phyloP scores from a whole-genome alignment of 176 grass and related monocot genomes.

The Musa beccarii region DNA sequence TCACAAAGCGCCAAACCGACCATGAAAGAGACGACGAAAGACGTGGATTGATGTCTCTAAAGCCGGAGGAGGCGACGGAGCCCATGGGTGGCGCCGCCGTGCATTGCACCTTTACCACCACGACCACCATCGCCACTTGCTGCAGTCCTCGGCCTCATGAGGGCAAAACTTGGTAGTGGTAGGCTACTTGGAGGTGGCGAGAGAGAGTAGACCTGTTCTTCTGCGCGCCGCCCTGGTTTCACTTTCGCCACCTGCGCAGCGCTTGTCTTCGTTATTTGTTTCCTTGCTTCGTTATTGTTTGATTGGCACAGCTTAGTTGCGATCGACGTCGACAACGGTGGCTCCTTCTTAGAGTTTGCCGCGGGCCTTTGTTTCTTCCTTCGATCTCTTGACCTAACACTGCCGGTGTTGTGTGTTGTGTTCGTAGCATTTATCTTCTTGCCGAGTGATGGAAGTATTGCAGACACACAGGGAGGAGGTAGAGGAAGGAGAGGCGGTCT shows the following conservation, averaged over 20 bases:
- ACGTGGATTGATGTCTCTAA: not conserved
- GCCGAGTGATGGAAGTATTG: not conserved
- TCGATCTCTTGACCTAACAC: not conserved
- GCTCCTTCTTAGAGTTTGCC: not conserved
- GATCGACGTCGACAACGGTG: not conserved
- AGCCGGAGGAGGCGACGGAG: not conserved
- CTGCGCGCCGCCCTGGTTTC: conserved; percentile 1
- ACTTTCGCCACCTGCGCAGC: not conserved
- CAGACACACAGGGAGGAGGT: conserved; percentile 19
- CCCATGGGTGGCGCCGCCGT: not conserved
- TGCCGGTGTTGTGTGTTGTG: not conserved
- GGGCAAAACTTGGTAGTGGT: conserved; percentile 51
- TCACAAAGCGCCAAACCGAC: not conserved
- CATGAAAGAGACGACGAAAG: no score
- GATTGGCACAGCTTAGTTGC: not conserved
- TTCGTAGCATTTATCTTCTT: not conserved
- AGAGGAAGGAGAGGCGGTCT: conserved; percentile 52
- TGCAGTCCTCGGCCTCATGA: conserved; percentile 15
- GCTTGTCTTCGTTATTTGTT: not conserved
- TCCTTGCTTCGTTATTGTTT: not conserved
- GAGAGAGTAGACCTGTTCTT: conserved; percentile 42
- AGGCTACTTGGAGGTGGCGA: conserved; percentile 59
- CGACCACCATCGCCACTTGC: no score
- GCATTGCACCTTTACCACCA: not conserved
- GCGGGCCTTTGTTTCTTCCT: not conserved